Evolutionary conservation across 148 eudicot genomes (phyloP).

Genomic region (Rhododendron ferrugineum): DNA sequence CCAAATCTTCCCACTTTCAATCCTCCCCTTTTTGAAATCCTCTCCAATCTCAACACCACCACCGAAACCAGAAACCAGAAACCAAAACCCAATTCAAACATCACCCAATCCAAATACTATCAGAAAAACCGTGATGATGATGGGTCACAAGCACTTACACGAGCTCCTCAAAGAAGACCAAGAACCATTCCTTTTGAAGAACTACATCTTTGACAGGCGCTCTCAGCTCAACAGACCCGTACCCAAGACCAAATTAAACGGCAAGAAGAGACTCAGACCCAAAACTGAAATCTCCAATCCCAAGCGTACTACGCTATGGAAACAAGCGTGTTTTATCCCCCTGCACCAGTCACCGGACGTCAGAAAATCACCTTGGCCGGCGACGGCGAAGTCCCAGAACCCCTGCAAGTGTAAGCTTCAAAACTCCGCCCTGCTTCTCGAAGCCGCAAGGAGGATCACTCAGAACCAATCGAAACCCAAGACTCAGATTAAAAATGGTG

Average conservation of each 20-base stretch:
- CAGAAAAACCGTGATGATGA: conserved; percentile 1
- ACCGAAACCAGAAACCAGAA: background rate
- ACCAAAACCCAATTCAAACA: background rate
- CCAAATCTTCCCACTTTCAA: conserved; percentile 10
- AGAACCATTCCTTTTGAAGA: conserved; percentile 66
- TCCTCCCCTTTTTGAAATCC: conserved; percentile 6
- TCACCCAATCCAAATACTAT: background rate
- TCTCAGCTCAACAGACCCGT: conserved; percentile 30
- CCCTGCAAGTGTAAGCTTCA: conserved; percentile 32
- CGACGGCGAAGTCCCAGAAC: conserved; percentile 21
- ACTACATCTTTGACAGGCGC: conserved; percentile 45
- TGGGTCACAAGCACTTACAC: conserved; percentile 56
- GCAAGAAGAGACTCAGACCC: conserved; percentile 19
- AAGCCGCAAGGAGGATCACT: conserved; percentile 57
- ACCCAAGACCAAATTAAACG: conserved; percentile 14
- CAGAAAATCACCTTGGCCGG: conserved; percentile 42
- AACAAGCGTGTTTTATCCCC: conserved; percentile 61
- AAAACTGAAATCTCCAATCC: conserved; percentile 23
- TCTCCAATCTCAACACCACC: background rate
- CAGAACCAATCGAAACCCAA: conserved; percentile 39
- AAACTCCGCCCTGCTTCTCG: conserved; percentile 58
- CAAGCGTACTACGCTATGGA: conserved; percentile 28
- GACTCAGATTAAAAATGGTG: conserved; percentile 23
- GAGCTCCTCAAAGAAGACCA: conserved; percentile 75
- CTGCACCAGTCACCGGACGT: conserved; percentile 53